phyloP scores from a whole-genome alignment of 768 basidiomycete species.

The Suillus americanus region DNA sequence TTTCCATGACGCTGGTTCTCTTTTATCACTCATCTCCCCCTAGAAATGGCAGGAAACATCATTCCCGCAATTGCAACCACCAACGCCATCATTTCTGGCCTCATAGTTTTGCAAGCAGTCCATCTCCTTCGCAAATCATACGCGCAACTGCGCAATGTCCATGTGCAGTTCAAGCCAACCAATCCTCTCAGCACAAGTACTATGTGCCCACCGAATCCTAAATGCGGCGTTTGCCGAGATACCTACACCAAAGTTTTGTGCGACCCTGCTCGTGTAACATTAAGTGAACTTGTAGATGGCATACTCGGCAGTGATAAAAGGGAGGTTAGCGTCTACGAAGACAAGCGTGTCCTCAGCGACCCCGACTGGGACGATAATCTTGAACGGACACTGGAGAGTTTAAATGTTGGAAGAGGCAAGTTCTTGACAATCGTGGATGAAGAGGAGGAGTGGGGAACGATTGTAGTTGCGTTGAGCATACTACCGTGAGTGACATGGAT shows the following conservation, averaged over 20 bases:
- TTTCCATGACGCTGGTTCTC: neutral
- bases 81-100: conserved; percentile 93
- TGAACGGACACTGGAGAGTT: conserved; percentile 74
- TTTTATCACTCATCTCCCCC: neutral
- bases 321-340: conserved; percentile 87
- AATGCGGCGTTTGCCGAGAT: conserved; percentile 86
- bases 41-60: conserved; percentile 99
- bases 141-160: conserved; percentile 66
- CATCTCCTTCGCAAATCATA: conserved; percentile 74
- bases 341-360: conserved; percentile 82
- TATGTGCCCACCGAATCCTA: conserved; percentile 67
- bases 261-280: conserved; percentile 64
- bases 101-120: conserved; percentile 91
- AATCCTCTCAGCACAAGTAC: conserved; percentile 75
- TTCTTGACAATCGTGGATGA: conserved; percentile 91
- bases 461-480: conserved; percentile 65
- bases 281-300: conserved; percentile 72
- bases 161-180: conserved; percentile 72
- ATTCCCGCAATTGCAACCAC: conserved; percentile 99
- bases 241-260: conserved; percentile 75
- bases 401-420: conserved; percentile 79
- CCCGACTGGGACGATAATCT: conserved; percentile 93
- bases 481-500: conserved; percentile 59
- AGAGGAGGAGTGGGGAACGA: conserved; percentile 71
- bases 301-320: conserved; percentile 50